phyloP scores from a whole-genome alignment of 2,329 filamentous ascomycete species.

The Cladosporium cucumerinum region DNA sequence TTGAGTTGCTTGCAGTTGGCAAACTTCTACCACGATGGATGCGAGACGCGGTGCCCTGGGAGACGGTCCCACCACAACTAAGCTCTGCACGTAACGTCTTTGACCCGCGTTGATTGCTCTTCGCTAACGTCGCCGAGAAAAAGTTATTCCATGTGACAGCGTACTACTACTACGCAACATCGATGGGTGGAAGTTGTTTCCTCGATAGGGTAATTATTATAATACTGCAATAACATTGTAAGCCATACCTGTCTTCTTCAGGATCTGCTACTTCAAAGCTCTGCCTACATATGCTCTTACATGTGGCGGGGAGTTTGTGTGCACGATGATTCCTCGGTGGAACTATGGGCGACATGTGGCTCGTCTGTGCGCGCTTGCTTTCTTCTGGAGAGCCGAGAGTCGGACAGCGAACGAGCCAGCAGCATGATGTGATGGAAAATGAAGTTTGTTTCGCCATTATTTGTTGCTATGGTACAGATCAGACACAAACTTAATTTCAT shows the following conservation, averaged over 20 bases:
- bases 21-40: background rate
- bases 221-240: background rate
- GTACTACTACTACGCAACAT: too few relatives aligned
- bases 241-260: background rate
- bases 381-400: background rate
- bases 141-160: background rate
- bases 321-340: background rate
- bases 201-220: background rate
- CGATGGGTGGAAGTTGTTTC: background rate
- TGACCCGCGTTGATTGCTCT: background rate
- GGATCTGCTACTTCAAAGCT: background rate
- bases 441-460: background rate
- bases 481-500: background rate
- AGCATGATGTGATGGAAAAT: background rate
- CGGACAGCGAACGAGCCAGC: background rate
- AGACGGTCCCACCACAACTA: background rate
- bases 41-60: background rate
- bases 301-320: background rate
- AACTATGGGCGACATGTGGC: conserved; percentile 1
- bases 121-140: background rate
- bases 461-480: too few relatives aligned
- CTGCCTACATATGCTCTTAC: background rate
- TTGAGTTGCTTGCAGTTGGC: background rate
- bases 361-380: background rate
- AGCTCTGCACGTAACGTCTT: background rate